phyloP scores from a whole-genome alignment of 192 early-diverging fungal genomes.

The Coemansia javaensis region DNA sequence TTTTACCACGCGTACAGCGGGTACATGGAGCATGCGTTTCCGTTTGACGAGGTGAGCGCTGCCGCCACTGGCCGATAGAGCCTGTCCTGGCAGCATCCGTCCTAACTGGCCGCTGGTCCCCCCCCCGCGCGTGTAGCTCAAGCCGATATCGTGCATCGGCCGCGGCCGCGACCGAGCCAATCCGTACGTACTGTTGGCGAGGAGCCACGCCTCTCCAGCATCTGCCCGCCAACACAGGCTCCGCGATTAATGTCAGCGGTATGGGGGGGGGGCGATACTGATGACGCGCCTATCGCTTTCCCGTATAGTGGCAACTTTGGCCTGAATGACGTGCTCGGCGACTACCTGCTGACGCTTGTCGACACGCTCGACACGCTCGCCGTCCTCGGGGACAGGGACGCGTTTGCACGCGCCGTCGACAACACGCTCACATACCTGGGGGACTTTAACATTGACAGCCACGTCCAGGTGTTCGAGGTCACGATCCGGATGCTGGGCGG shows the following conservation, averaged over 20 bases:
- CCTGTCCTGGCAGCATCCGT: background rate
- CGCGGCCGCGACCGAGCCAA: slow-evolving; percentile 63
- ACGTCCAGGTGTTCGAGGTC: slow-evolving; percentile 94
- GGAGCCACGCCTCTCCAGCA: too few relatives aligned
- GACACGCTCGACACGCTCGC: slow-evolving; percentile 87
- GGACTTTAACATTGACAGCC: slow-evolving; percentile 73
- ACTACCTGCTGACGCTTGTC: slow-evolving; percentile 88
- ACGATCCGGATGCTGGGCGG: slow-evolving; percentile 89
- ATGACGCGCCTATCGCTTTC: background rate
- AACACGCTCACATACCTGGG: slow-evolving; percentile 59
- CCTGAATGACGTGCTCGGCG: slow-evolving; percentile 92
- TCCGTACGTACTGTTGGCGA: slow-evolving; percentile 48
- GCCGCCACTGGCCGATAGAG: too few relatives aligned
- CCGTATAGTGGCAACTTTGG: slow-evolving; percentile 15
- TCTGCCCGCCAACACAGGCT: background rate
- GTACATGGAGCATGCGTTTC: slow-evolving; percentile 83
- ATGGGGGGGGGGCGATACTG: too few relatives aligned
- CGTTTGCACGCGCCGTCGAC: slow-evolving; percentile 62
- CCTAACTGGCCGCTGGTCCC: background rate
- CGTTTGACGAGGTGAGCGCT: slow-evolving; percentile 74
- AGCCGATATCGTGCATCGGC: slow-evolving; percentile 78
- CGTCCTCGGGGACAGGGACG: slow-evolving; percentile 60
- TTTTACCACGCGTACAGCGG: slow-evolving; percentile 74
- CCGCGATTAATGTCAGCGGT: too few relatives aligned
- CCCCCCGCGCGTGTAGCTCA: slow-evolving; percentile 60